Base-by-base conservation (phyloP, 2,329 filamentous ascomycete species). In the Neofusicoccum cordaticola region DNA sequence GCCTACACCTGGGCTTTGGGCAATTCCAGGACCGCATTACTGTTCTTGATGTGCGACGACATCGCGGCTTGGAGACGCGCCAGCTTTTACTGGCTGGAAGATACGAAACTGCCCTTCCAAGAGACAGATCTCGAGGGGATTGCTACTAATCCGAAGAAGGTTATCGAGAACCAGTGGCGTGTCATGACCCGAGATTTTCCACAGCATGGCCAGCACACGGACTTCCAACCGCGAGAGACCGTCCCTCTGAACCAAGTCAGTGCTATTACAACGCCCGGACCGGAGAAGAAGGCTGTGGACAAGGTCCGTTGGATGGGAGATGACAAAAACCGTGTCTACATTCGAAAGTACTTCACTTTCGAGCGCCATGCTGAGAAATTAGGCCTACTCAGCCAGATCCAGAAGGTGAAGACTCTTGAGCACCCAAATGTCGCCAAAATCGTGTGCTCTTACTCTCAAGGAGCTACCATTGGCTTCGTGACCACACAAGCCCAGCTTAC, bases 1-100 rank as follows among this genome's bases (percentile, higher is more conserved):
- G 74, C 76, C 27, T 78, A 75, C 71, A 74, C 75, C n/a, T 79
- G 77, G 77, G 75, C 76, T 1, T 65, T 78, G 48, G 75, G 73
- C 11, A 78, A 78, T 52, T 76, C 75, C 1, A 71, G 72, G 60
- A 72, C 76, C 15, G 76, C 77, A 1, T 72, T 78, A 13, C 69
- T 79, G 11, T 69, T 79, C 4, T 72, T 73, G 15, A 71, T 77
- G 31, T 78, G 76, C 68, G 76, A 78, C 44, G 77, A 79, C 58
- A 71, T 78, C 9, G 68, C 75, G 0, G 77, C 76, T 0, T 77
- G 74, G 74, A 72, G 73, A 13, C 73, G 75, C 58, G 75, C 75
- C 22, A 73, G 71, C 2, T 78, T 75, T 47, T 74, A 76, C 41
- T 61, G 63, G 63, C 71, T 79, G 15, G 68, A 73, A 62, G 77